Evolutionary conservation across 768 basidiomycete genomes (phyloP).

Genomic region (Mycena amicta): DNA sequence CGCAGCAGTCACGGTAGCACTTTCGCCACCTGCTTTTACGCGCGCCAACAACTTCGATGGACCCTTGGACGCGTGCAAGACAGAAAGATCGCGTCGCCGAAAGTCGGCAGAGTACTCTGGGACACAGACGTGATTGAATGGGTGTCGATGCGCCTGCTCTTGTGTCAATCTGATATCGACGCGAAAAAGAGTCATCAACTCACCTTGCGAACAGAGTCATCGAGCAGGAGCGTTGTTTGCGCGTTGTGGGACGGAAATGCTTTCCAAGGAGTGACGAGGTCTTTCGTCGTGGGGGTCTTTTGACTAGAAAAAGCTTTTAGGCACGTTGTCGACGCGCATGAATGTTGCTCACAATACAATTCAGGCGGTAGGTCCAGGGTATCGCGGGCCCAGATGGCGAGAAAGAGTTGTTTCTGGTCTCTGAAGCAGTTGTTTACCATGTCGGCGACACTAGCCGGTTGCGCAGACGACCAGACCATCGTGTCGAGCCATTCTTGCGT

Average conservation of each 20-base stretch:
- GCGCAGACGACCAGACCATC: conserved; percentile 90
- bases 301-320: conserved; percentile 27
- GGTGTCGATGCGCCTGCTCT: conserved; percentile 40
- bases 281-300: conserved; percentile 68
- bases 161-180: background rate
- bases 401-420: conserved; percentile 39
- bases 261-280: conserved; percentile 70
- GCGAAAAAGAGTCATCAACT: background rate
- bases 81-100: conserved; percentile 27
- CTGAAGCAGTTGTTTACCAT: conserved; percentile 73
- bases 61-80: background rate
- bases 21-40: background rate
- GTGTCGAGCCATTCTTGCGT: conserved; percentile 75
- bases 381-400: conserved; percentile 80
- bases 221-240: conserved; percentile 43
- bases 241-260: conserved; percentile 44
- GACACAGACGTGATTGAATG: conserved; percentile 60
- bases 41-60: background rate
- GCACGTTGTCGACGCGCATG: background rate
- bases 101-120: conserved; percentile 46
- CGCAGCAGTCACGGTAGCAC: background rate
- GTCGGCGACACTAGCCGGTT: conserved; percentile 73
- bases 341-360: conserved; percentile 63
- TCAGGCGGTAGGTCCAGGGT: conserved; percentile 64
- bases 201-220: conserved; percentile 31